Evolutionary conservation across 257 asterid species (phyloP).

Genomic region (Datura wrightii): DNA sequence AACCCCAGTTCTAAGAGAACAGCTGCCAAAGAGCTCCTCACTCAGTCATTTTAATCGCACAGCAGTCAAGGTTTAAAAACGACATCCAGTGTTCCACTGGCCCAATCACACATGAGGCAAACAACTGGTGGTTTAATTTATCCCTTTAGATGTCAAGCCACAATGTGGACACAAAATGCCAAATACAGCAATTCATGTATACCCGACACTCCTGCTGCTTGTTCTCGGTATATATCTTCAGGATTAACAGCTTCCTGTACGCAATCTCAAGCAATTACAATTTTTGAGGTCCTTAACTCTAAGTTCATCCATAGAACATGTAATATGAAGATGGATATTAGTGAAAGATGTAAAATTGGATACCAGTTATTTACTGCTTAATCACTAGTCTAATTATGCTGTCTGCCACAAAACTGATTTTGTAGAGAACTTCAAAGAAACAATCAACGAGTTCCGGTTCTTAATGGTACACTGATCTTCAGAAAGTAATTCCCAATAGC

Average conservation of each 20-base stretch:
- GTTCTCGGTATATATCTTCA: background rate
- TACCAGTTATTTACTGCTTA: background rate
- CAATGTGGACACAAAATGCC: background rate
- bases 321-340: background rate
- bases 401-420: background rate
- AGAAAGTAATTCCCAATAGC: background rate
- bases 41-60: background rate
- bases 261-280: background rate
- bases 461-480: background rate
- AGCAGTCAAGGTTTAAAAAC: background rate
- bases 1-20: background rate
- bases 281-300: background rate
- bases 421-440: conserved; percentile 3
- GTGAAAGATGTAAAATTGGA: background rate
- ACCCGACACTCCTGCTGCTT: background rate
- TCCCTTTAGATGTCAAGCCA: background rate
- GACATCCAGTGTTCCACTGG: background rate
- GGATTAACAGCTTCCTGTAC: background rate
- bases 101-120: background rate
- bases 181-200: background rate
- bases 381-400: background rate
- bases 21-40: background rate
- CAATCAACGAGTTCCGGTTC: background rate
- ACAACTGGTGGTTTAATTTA: background rate
- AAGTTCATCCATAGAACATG: background rate